These are phyloP conservation scores for Stephania yunnanensis DNA, from an alignment of 164 flowering plant genomes.

Conservation along the genomic window DNA sequence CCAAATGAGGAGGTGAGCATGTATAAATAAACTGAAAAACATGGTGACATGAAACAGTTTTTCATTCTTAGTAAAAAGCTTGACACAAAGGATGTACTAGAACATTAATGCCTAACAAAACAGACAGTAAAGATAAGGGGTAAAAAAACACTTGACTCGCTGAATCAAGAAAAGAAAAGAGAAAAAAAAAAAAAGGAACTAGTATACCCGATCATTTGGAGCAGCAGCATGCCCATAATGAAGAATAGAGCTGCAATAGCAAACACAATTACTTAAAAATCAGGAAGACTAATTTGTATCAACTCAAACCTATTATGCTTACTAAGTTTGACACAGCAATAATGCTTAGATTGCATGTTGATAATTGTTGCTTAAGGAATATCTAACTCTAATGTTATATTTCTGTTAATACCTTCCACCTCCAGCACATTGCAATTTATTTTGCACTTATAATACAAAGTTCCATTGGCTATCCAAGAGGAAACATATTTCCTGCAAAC, in stretches of 20 bases:
- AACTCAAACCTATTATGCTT: not conserved
- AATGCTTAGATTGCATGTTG: not conserved
- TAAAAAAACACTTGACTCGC: not conserved
- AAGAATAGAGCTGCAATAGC: constrained; percentile 63
- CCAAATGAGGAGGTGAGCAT: too few species aligned
- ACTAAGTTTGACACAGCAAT: not conserved
- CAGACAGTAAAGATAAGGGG: not conserved
- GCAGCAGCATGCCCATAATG: constrained; percentile 99
- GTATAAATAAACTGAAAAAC: too few species aligned
- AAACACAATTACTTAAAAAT: not conserved
- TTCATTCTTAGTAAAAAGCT: too few species aligned
- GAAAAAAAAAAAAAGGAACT: not conserved
- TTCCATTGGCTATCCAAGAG: too few species aligned
- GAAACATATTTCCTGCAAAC: too few species aligned
- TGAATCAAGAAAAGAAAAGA: not conserved
- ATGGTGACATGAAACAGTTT: too few species aligned
- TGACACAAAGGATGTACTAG: too few species aligned
- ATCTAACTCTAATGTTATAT: not conserved
- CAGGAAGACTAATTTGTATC: not conserved
- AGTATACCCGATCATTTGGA: constrained; percentile 83
- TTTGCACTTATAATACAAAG: too few species aligned
- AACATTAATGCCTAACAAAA: too few species aligned
- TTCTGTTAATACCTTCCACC: not conserved
- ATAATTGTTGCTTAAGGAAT: not conserved
- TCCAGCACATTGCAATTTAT: too few species aligned